Evolutionary conservation across 2,329 filamentous ascomycete genomes (phyloP), one percentile per base, ranked within the genome.

Genomic region (Aspergillus ochraceus): DNA sequence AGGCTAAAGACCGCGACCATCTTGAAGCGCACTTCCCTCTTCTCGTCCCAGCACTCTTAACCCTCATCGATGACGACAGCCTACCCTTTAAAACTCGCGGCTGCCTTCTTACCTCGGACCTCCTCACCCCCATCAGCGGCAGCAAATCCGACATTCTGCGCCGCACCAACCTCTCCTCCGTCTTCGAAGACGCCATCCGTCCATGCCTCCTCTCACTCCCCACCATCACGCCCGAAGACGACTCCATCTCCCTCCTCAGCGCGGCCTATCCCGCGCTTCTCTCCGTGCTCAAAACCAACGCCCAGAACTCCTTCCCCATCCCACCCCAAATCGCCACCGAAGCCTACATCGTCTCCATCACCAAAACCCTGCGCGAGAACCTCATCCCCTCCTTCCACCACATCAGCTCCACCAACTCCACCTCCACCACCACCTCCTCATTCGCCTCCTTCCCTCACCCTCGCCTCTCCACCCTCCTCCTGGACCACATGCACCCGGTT

Each of bases 181-280:
- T 80, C 56, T 80, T 80, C 60, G 71, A 77, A 66, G 77, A 80
- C 47, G 78, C 78, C 24, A 63, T 81, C 36, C 71, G 68, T 17
- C 90, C 91, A 0, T 86, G 88, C 39, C 82, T 97, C n/a, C 82
- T 89, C 8, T 90, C 87, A 67, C 81, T 97, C 6, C 93, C 94
- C 0, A 86, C 83, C 12, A 79, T 96, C 47, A 97, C 91, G 0
- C 87, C 90, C 0, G 89, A 91, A 68, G 71, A 81, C 0, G 90
- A 95, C 58, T 90, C 90, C 4, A 70, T 90, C 2, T 68, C 71
- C 1, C 77, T 97, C 3, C 82, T 97, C 1, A 70, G 74, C 6
- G 80, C 82, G 6, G 86, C 89, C 0, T 96, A 92, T 64, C 80
- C 83, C 8, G 87, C 88, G 2, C 79, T 96, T 3, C 76, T 90